Evolutionary conservation across 2,329 filamentous ascomycete species (phyloP), one percentile per base, ranked within the genome.

Genomic region (Calycina herbarum): DNA sequence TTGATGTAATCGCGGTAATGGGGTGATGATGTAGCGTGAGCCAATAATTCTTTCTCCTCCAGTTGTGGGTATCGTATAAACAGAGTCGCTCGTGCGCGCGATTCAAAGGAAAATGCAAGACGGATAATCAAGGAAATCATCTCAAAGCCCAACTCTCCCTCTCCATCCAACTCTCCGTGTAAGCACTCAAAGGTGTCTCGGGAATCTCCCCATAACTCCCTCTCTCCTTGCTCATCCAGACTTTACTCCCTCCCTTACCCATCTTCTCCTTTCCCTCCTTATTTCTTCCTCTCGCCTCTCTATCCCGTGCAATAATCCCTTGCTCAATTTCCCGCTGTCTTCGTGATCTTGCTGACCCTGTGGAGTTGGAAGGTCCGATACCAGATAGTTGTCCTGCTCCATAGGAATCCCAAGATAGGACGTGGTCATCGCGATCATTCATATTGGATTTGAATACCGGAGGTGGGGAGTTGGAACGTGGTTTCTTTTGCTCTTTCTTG

Each of bases 291-390:
- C 31, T 38, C 1, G 8, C 54, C 42, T 57, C 42, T 13, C n/a
- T 24, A 27, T 65, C 59, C 31, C 48, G 38, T 24, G 33, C 61
- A 17, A 51, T 29, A 24, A 63, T 57, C 1, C 64, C 64, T 17
- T 63, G 64, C 33, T 66, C 64, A 20, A 66, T 66, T 27, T 66
- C 64, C 5, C 64, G 17, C 57, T 66, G 64, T 17, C 61, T 33
- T n/a, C 61, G 64, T 1, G 38, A 42, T 13, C 56, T 33, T 24
- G 48, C 54, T 3, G 42, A 57, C 3, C 54, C 24, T 7, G 27
- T 63, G 15, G 27, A 51, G 60, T 54, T 62, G 10, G 31, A 42
- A 15, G 59, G 59, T 4, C 64, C 64, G 27, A 66, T 66, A 31
- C 64, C 64, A 2, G 61, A 63, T 17, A 66, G 48, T 8, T 66